These are phyloP conservation scores for Citropsis articulata DNA, from an alignment of 345 rosid species.

Conservation along the genomic window DNA sequence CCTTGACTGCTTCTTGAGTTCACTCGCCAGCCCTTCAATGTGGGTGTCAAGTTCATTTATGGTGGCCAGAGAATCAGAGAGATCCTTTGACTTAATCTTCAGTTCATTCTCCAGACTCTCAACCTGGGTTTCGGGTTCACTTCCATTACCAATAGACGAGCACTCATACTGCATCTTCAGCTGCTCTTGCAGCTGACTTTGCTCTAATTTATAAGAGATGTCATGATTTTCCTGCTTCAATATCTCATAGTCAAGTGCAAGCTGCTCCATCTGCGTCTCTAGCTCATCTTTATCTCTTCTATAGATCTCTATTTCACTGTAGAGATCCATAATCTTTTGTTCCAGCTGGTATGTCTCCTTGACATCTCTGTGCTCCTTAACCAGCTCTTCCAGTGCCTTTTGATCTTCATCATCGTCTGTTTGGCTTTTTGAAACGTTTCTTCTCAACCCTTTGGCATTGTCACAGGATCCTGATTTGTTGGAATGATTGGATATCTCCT, in stretches of 20 bases:
- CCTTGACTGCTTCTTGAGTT: conserved; percentile 29
- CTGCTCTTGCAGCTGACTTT: conserved; percentile 78
- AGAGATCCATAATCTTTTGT: conserved; percentile 65
- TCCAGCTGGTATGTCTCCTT: conserved; percentile 55
- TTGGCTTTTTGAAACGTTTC: conserved; percentile 32
- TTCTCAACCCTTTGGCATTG: conserved; percentile 25
- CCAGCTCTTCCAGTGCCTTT: conserved; percentile 77
- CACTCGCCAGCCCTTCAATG: conserved; percentile 40
- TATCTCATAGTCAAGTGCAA: conserved; percentile 96
- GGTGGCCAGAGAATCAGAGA: conserved; percentile 33
- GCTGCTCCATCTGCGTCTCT: conserved; percentile 92
- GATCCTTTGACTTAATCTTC: conserved; percentile 28
- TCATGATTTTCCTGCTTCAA: conserved; percentile 83
- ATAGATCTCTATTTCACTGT: conserved; percentile 71
- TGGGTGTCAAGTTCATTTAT: conserved; percentile 41
- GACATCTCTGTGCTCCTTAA: conserved; percentile 58
- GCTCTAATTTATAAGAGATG: conserved; percentile 72
- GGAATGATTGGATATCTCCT: conserved; percentile 28
- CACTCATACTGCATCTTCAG: conserved; percentile 71
- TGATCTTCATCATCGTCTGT: conserved; percentile 80
- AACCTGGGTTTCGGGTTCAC: conserved; percentile 48
- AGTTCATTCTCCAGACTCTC: conserved; percentile 41
- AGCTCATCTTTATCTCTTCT: conserved; percentile 80
- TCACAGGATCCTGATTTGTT: conserved; percentile 25
- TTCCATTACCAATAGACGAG: conserved; percentile 39